phyloP scores from a whole-genome alignment of 805 yeast species.

The Zygoascus bituminiphila region DNA sequence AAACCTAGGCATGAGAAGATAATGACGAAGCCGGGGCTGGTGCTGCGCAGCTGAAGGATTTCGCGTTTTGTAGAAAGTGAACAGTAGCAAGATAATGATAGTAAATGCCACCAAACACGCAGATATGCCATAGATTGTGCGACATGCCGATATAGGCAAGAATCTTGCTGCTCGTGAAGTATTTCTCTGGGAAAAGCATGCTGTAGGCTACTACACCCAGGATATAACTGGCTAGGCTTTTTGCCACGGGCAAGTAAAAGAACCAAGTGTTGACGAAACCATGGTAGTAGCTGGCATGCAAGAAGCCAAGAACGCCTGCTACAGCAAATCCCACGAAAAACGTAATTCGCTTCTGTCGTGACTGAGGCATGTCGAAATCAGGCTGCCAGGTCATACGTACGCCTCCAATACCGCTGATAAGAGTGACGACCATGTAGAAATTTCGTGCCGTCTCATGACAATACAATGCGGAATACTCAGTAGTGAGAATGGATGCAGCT shows the following conservation, averaged over 20 bases:
- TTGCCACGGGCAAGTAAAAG: slow-evolving; percentile 60
- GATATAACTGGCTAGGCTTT: slow-evolving; percentile 66
- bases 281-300: slow-evolving; percentile 45
- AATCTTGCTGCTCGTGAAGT: slow-evolving; percentile 31
- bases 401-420: slow-evolving; percentile 62
- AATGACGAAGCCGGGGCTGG: neutral
- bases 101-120: slow-evolving; percentile 79
- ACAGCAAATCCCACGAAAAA: slow-evolving; percentile 74
- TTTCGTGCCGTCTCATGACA: slow-evolving; percentile 44
- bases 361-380: slow-evolving; percentile 77
- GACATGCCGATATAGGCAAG: slow-evolving; percentile 64
- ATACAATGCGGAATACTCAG: slow-evolving; percentile 72
- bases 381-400: slow-evolving; percentile 87
- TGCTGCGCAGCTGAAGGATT: slow-evolving; percentile 17
- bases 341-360: slow-evolving; percentile 66
- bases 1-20: no score
- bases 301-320: slow-evolving; percentile 61
- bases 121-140: slow-evolving; percentile 91
- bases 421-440: slow-evolving; percentile 51
- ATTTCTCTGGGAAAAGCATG: slow-evolving; percentile 80
- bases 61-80: slow-evolving; percentile 51
- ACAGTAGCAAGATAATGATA: slow-evolving; percentile 80
- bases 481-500: slow-evolving; percentile 79
- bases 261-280: slow-evolving; percentile 46
- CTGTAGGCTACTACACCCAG: slow-evolving; percentile 85